These are phyloP conservation scores for Irpex lacteus DNA, from an alignment of 1,284 basidiomycete genomes.

Conservation along the genomic window DNA sequence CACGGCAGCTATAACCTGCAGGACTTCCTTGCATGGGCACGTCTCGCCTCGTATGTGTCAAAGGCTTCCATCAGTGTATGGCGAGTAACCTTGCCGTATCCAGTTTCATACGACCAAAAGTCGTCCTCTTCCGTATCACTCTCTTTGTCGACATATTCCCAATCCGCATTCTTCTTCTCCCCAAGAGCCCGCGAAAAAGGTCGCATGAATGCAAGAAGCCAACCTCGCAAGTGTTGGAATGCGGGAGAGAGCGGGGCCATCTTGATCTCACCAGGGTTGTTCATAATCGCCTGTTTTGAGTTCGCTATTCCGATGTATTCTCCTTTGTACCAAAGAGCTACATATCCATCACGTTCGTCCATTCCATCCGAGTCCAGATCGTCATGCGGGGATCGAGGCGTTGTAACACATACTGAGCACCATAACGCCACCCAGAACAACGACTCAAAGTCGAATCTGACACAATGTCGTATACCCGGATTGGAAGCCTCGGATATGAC, in stretches of 20 bases:
- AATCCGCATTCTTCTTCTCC: not conserved
- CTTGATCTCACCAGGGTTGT: not conserved
- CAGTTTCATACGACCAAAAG: not conserved
- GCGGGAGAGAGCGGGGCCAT: not conserved
- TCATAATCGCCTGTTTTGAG: not conserved
- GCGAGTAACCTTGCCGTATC: not conserved
- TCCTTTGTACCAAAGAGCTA: not conserved
- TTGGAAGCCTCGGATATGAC: no score
- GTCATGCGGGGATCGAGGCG: not conserved
- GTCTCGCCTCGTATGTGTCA: no score
- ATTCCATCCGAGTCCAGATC: not conserved
- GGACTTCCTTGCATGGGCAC: no score
- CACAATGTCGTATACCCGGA: not conserved
- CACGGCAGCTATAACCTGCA: no score
- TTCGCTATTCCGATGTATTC: not conserved
- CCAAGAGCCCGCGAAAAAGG: not conserved
- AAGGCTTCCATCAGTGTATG: not conserved
- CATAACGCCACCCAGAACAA: conserved; percentile 9
- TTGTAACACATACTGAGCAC: not conserved
- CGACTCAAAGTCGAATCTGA: conserved; percentile 14
- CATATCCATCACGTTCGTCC: no score
- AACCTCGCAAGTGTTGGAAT: not conserved
- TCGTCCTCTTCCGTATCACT: not conserved
- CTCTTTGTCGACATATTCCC: not conserved
- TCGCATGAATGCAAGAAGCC: not conserved